These are phyloP conservation scores for Cladosporium austrohemisphaericum DNA, from an alignment of 2,329 filamentous ascomycete species.

Conservation along the genomic window DNA sequence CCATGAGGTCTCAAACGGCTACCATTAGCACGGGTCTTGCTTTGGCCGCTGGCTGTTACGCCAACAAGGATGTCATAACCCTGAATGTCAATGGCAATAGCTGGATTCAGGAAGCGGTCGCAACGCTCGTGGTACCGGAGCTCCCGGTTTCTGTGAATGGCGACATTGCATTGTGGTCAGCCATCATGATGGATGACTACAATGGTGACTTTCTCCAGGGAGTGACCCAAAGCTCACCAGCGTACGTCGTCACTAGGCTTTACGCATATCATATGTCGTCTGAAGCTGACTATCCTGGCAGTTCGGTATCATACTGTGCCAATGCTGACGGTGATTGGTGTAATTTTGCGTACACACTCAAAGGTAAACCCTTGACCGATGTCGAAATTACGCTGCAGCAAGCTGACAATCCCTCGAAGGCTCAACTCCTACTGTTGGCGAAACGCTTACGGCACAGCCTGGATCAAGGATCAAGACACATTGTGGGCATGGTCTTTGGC, in stretches of 20 bases:
- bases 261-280: too few species aligned
- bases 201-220: constrained; percentile 2
- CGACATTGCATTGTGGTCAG: constrained; percentile 2
- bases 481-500: neutral
- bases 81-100: neutral
- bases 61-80: constrained; percentile 1
- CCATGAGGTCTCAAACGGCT: too few species aligned
- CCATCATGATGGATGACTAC: constrained; percentile 4
- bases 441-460: neutral
- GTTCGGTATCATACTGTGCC: neutral
- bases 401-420: too few species aligned
- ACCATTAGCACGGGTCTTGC: too few species aligned
- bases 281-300: neutral
- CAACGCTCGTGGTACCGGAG: neutral
- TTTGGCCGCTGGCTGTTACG: neutral
- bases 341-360: constrained; percentile 1
- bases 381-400: too few species aligned
- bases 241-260: neutral
- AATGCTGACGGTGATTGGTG: neutral
- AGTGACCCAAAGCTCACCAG: neutral
- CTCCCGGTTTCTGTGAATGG: neutral
- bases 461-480: constrained; percentile 1
- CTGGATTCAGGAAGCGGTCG: neutral
- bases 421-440: neutral
- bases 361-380: too few species aligned